Base-by-base conservation (phyloP, 768 basidiomycete species). In the Naganishia antarctica region DNA sequence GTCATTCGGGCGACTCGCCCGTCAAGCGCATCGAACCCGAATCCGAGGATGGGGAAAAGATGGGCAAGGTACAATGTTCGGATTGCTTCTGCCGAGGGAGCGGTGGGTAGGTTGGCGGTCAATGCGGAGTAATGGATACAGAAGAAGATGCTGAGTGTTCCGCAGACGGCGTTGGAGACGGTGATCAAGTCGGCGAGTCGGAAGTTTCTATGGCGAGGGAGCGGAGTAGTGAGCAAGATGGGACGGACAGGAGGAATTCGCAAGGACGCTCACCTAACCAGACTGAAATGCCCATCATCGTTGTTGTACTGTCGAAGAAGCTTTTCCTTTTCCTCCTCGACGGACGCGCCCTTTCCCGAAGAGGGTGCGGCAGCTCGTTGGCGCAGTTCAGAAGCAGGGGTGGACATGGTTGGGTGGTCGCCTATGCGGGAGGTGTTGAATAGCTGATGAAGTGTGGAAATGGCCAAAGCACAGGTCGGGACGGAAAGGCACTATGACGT, bases 101-200 rank as follows among this genome's bases (percentile, higher is more conserved):
- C 96, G 71, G 93, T 83, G n/a, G 91, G 94, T 71, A 96, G 86
- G 48, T 91, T 91, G 68, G 76, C 70, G 66, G 87, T 84, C 25
- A 87, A 86, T 45, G 86, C 63, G 70, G 97, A 84, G 81, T 93
- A 99, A 59, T 86, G 85, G 48, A 90, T 92, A 6, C 90, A 92
- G 40, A 87, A 89, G 78, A 98, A 92, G 75, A 99, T 84, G 28
- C 92, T 97, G 71, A 94, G 87, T 18, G 89, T 89, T 64, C 96
- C 96, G 80, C 96, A 99, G 78, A 98, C 88, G 47, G 96, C 96
- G 76, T 99, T 99, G 87, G 93, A 92, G 69, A 99, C 91, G 37
- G 96, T 99, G 71, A 99, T 91, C 58, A 96, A 83, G 81, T 99
- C 96, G 69, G 96, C 96, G 28, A 98, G 84, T 60, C 93, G 90